Conservation (phyloP, 169 alveolate genomes). For the Cryptosporidium sp. region DNA sequence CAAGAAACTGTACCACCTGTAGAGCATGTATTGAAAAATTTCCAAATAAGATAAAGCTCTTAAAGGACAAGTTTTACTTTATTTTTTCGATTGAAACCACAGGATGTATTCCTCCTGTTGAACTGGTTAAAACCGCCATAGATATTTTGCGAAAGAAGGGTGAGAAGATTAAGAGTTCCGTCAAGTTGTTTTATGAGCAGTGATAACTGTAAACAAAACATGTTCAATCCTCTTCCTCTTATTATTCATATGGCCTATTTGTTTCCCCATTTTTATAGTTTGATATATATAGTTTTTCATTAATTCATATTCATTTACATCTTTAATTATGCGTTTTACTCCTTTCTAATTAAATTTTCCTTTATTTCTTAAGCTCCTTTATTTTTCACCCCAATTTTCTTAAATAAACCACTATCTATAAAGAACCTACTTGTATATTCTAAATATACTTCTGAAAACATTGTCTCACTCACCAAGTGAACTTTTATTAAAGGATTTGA, state of each 20-base stretch:
- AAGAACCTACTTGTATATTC: slow-evolving; percentile 23
- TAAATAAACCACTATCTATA: slow-evolving; percentile 25
- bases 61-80: slow-evolving; percentile 87
- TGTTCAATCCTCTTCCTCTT: background rate
- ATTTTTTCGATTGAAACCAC: slow-evolving; percentile 87
- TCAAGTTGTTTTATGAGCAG: slow-evolving; percentile 74
- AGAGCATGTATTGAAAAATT: slow-evolving; percentile 96
- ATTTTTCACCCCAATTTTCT: background rate
- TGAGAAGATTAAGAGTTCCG: slow-evolving; percentile 74
- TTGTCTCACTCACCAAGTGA: background rate
- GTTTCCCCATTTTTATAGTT: background rate
- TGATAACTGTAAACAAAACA: background rate
- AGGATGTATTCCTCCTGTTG: slow-evolving; percentile 83
- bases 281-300: background rate
- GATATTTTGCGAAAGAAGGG: slow-evolving; percentile 78
- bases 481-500: slow-evolving; percentile 10
- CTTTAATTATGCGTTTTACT: no score
- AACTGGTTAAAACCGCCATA: slow-evolving; percentile 81
- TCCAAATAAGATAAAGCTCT: slow-evolving; percentile 83
- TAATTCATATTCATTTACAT: no score
- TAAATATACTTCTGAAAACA: slow-evolving; percentile 28
- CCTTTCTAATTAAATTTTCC: no score
- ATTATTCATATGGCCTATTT: background rate
- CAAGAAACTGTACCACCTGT: slow-evolving; percentile 96
- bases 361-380: background rate